phyloP scores from a whole-genome alignment of 2,329 filamentous ascomycete species.

The Aspergillus carbonarius region DNA sequence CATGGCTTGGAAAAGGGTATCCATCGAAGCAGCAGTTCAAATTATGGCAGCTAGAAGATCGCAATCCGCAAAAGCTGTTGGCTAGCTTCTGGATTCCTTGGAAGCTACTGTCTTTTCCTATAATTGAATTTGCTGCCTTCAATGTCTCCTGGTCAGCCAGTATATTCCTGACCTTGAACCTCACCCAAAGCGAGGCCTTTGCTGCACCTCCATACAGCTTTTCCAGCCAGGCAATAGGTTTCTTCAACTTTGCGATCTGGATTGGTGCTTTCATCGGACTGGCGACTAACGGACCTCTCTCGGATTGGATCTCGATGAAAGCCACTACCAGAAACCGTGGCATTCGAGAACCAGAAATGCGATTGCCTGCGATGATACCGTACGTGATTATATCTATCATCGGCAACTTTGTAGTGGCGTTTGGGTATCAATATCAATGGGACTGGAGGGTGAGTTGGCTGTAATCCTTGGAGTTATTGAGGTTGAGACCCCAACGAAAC shows the following conservation, averaged over 20 bases:
- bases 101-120: slow-evolving; percentile 62
- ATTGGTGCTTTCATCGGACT: slow-evolving; percentile 56
- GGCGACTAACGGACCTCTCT: slow-evolving; percentile 55
- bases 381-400: slow-evolving; percentile 58
- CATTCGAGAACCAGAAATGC: slow-evolving; percentile 60
- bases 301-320: slow-evolving; percentile 58
- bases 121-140: slow-evolving; percentile 62
- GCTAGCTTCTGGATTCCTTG: slow-evolving; percentile 61
- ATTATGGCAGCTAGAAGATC: slow-evolving; percentile 51
- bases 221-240: slow-evolving; percentile 51
- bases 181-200: slow-evolving; percentile 59
- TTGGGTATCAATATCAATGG: slow-evolving; percentile 56
- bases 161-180: slow-evolving; percentile 60
- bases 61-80: slow-evolving; percentile 46
- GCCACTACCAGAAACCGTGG: slow-evolving; percentile 55
- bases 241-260: slow-evolving; percentile 59
- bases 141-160: slow-evolving; percentile 61
- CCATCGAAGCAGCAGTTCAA: slow-evolving; percentile 59
- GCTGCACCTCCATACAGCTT: slow-evolving; percentile 58
- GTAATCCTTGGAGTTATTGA: neutral
- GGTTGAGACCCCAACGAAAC: neutral
- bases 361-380: slow-evolving; percentile 56
- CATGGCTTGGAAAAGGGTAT: slow-evolving; percentile 55
- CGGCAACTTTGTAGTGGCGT: slow-evolving; percentile 57
- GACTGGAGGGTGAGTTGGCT: slow-evolving; percentile 48